Conservation (phyloP, 1,284 basidiomycete genomes). For the Coniferiporia weirii region DNA sequence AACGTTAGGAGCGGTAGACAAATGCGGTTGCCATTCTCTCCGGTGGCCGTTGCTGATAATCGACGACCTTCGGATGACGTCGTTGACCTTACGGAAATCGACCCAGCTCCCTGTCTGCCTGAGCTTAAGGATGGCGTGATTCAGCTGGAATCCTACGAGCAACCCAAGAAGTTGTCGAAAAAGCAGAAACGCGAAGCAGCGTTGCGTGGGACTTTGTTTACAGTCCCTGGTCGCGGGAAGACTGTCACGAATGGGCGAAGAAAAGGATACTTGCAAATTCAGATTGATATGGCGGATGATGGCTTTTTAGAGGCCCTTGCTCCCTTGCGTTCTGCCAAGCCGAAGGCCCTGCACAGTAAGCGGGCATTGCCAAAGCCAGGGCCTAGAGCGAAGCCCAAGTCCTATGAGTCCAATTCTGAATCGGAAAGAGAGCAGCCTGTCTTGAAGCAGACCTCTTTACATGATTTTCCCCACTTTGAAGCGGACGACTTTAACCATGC, state of each 20-base stretch:
- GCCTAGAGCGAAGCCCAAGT: slow-evolving; percentile 1
- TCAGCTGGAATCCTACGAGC: background rate
- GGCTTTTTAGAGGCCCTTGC: slow-evolving; percentile 40
- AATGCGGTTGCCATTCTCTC: slow-evolving; percentile 17
- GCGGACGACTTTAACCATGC: background rate
- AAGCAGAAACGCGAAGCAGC: slow-evolving; percentile 14
- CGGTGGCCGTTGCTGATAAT: background rate
- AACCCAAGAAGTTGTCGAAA: slow-evolving; percentile 6
- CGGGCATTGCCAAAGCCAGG: slow-evolving; percentile 15
- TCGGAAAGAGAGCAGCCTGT: background rate
- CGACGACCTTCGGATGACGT: background rate
- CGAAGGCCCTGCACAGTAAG: background rate
- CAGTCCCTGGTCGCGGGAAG: slow-evolving; percentile 26
- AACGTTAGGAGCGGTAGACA: slow-evolving; percentile 1
- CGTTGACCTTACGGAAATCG: background rate
- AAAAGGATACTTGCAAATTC: slow-evolving; percentile 23
- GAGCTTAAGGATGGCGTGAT: background rate
- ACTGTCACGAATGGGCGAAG: slow-evolving; percentile 32
- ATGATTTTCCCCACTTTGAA: slow-evolving; percentile 1
- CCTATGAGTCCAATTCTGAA: background rate
- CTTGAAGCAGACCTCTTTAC: slow-evolving; percentile 11
- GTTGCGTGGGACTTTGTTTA: slow-evolving; percentile 25
- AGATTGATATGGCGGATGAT: slow-evolving; percentile 37
- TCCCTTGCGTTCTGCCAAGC: slow-evolving; percentile 27
- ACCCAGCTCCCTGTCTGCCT: background rate